Evolutionary conservation across 441 rosid genomes (phyloP).

Genomic region (Croton laevigatus): DNA sequence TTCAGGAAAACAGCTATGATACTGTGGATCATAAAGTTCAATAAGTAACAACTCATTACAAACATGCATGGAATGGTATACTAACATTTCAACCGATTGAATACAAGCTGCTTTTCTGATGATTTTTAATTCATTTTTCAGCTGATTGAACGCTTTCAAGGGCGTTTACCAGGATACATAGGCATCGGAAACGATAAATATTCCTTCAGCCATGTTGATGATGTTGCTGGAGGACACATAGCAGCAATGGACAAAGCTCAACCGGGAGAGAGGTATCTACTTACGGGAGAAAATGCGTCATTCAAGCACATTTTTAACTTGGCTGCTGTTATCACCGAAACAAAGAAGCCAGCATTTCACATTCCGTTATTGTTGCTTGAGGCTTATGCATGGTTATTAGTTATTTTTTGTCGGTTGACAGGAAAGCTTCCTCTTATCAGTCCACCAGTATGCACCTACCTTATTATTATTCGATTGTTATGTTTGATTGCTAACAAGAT

Average conservation of each 20-base stretch:
- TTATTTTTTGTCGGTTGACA: constrained; percentile 56
- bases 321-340: constrained; percentile 65
- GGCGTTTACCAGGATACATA: constrained; percentile 86
- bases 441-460: constrained; percentile 58
- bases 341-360: constrained; percentile 55
- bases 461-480: constrained; percentile 4
- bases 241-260: constrained; percentile 71
- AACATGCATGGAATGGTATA: no score
- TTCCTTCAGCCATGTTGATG: constrained; percentile 80
- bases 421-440: constrained; percentile 89
- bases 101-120: neutral
- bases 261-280: constrained; percentile 74
- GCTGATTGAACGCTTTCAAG: constrained; percentile 75
- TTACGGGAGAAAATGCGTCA: constrained; percentile 84
- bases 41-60: no score
- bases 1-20: no score
- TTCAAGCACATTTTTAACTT: constrained; percentile 63
- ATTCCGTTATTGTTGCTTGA: constrained; percentile 62
- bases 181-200: constrained; percentile 68
- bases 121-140: constrained; percentile 23
- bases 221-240: constrained; percentile 75
- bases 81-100: no score
- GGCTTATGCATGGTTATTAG: constrained; percentile 69
- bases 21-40: no score
- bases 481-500: neutral